Evolutionary conservation across 345 rosid genomes (phyloP), one percentile per base, ranked within the genome.

Genomic region (Orychophragmus violaceus): DNA sequence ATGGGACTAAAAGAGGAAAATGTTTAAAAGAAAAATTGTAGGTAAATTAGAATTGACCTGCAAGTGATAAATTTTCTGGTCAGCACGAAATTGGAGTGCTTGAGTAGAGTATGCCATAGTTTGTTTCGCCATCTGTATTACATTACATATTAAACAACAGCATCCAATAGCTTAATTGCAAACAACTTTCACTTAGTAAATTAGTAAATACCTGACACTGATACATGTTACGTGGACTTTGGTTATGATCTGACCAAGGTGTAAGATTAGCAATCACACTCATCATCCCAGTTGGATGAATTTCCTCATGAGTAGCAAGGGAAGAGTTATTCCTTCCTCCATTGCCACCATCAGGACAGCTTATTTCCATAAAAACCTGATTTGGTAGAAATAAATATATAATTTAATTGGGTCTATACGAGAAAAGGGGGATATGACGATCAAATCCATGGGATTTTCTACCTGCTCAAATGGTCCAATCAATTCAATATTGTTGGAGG

Each of bases 401-500:
- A 68, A 11, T 21, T 28, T 24, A 36, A 52, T 33, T 57, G 54
- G 36, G 51, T 63, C 17, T 37, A 76, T 17, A 27, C 17, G n/a
- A 57, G 28, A 53, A 64, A 45, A 52, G 10, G 57, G 52, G 30
- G 25, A 48, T 27, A 45, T 68, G 21, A 68, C 56, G 36, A 49
- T 39, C 12, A 58, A 55, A 37, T 48, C 36, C 12, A 6, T 32
- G 33, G 17, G 51, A 64, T 30, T 29, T 51, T 36, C 70, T 61
- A 94, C 99, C 96, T 94, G 99, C 77, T 94, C 99, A 76, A 94
- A 90, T 39, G 99, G 97, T 62, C 99, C 97, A 74, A 94, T 84
- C 70, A 85, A 74, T 79, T 90, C 99, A 64, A 85, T 75, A 67
- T 81, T 75, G 39, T 69, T 78, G 4, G 78, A 70, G 24, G 84